Base-by-base conservation (phyloP, 2,329 filamentous ascomycete genomes). In the Zasmidium citrigriseum region DNA sequence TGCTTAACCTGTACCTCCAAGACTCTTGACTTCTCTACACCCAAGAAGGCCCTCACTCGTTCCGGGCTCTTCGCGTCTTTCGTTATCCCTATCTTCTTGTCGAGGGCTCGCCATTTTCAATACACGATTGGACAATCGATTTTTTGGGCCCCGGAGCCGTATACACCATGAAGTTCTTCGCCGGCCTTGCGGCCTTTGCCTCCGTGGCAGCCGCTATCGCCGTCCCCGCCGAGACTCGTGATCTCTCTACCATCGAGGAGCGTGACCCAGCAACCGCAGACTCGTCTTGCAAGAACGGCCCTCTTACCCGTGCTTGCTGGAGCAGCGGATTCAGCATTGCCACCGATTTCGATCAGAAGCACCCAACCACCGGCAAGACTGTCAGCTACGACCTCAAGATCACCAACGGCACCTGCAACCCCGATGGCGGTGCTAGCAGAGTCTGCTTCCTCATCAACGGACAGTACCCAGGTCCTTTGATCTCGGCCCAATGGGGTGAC, bases 391-490 rank as follows among this genome's bases (percentile, higher is more conserved):
- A 59, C 38, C 62, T 70, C 59, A 71, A 60, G 53, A 68, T 67
- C 64, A 67, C 58, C 47, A 73, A 67, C 57, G 70, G 70, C 3
- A 78, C 77, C 3, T 70, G 61, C 52, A 74, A 76, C 53, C 71
- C 73, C 1, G 76, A 79, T 64, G 77, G 77, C 51, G 4, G 22
- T 9, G 53, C 57, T 12, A 55, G 59, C 0, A 54, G 66, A 38
- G 18, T 62, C 2, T 72, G 68, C 49, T 56, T 78, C 57, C 77
- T 89, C 25, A 77, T 89, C 68, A 87, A 88, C 68, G 84, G 83
- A 4, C 80, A 84, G 45, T 10, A 77, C 85, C 84, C 61, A 85
- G 88, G 86, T 0, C 81, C 44, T 21, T 54, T 57, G 2, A 68
- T 69, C 50, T n/a, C 23, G 18, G 64, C 63, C 12, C 62, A 61